Percentiles rank a stretch among this genome's conserved stretches.
Conservation (phyloP, 2,329 filamentous ascomycete species). For the Xylaria sp. region DNA sequence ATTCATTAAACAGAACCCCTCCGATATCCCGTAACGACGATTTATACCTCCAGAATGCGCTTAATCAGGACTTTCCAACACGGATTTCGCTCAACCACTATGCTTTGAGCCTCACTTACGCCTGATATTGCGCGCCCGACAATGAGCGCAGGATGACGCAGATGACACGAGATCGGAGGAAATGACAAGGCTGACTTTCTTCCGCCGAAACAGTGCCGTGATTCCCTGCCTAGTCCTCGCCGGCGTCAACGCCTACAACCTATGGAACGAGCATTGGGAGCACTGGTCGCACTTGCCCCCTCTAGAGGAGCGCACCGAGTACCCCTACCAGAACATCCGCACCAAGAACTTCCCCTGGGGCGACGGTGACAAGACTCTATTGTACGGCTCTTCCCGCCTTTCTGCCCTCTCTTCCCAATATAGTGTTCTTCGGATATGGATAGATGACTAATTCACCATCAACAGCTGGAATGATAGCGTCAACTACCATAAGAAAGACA, state of each 20-base stretch:
- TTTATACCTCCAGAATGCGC: not conserved
- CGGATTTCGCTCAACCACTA: not conserved
- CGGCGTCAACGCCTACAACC: slow-evolving; percentile 83
- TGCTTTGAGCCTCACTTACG: not conserved
- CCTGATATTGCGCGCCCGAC: not conserved
- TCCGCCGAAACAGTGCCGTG: slow-evolving; percentile 68
- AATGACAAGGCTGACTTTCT: slow-evolving; percentile 24
- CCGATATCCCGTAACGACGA: slow-evolving; percentile 7
- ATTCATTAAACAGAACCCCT: slow-evolving; percentile 5
- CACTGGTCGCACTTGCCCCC: slow-evolving; percentile 89
- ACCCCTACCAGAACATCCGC: slow-evolving; percentile 97
- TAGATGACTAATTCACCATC: slow-evolving; percentile 22
- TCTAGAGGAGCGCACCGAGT: slow-evolving; percentile 90
- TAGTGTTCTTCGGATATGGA: not conserved
- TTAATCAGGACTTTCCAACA: not conserved
- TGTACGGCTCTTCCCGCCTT: slow-evolving; percentile 61
- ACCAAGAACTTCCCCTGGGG: slow-evolving; percentile 96
- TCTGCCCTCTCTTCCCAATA: not conserved
- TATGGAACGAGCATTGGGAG: slow-evolving; percentile 98
- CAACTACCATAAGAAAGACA: slow-evolving; percentile 98
- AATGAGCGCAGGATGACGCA: slow-evolving; percentile 12
- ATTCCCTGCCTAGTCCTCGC: slow-evolving; percentile 78
- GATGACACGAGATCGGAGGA: slow-evolving; percentile 3
- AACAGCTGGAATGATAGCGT: slow-evolving; percentile 90
- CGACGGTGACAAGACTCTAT: slow-evolving; percentile 89